Base-by-base conservation (phyloP, 176 grass and related monocot genomes). In the Triticum monococcum region DNA sequence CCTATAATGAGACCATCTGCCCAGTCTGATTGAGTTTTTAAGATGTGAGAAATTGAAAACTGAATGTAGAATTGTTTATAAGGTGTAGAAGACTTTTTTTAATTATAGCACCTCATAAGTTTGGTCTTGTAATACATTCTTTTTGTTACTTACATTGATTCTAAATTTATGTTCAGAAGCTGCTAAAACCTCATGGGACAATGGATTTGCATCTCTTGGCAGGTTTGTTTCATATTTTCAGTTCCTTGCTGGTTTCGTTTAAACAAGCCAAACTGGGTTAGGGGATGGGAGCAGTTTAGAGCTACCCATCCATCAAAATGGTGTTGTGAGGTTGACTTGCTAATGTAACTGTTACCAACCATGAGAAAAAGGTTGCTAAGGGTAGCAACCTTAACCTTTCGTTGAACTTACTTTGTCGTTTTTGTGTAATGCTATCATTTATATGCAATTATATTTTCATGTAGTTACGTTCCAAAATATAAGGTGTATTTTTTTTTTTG, bases 171-270 rank as follows among this genome's bases (percentile, higher is more conserved):
- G 84, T 72, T 68, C 87, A 85, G 89, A 93, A 76, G 85, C 81
- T 56, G 89, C 66, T 8, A 90, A 91, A 81, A 86, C 83, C 79
- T 90, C 91, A 80, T 93, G 93, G 96, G 88, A 92, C 70, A 85
- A 78, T 85, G 81, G 77, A 66, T 79, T 98, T 57, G 69, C 96
- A 92, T 95, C 95, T 56, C 90, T 98, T 89, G 90, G 64, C 89
- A 95, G 96, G 96, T 98, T 80, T 43, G 92, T 77, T 85, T 72
- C 71, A 73, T 66, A 18, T 7, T 78, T 81, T 60, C 12, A 62
- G 46, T 72, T 69, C 14, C 13, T 81, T 73, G 24, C 57, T 90
- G 66, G 57, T 82, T 78, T 54, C 64, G 17, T 64, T 54, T 73
- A 57, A 72, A 83, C 52, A 3, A 7, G 25, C 18, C 4, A 23